Conservation (phyloP, 192 early-diverging fungal genomes). For the Dissophora globulifera region DNA sequence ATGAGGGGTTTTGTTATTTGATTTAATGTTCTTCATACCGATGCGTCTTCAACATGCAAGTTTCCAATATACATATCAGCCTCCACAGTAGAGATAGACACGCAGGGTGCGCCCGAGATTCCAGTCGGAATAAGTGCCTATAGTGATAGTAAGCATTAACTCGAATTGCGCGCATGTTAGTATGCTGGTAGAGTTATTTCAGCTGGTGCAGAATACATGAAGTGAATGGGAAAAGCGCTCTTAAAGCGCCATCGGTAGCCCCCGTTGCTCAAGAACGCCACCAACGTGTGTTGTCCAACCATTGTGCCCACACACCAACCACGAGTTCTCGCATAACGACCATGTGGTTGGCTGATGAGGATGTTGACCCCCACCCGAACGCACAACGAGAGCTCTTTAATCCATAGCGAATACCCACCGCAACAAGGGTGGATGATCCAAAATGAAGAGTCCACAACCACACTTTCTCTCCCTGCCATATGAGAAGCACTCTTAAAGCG, state of each 20-base stretch:
- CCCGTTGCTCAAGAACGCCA: constrained; percentile 13
- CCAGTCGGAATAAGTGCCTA: no score
- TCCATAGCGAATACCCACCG: constrained; percentile 17
- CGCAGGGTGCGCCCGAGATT: no score
- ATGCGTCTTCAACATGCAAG: no score
- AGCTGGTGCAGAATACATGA: background rate
- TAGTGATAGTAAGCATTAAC: no score
- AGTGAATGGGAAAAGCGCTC: background rate
- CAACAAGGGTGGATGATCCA: constrained; percentile 10
- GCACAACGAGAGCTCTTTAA: constrained; percentile 29
- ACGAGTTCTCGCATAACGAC: constrained; percentile 26
- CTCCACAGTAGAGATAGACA: no score
- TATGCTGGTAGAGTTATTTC: background rate
- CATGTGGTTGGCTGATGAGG: constrained; percentile 9
- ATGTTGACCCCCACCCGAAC: constrained; percentile 17
- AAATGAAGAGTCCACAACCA: constrained; percentile 20
- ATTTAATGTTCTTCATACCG: no score
- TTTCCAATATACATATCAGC: no score
- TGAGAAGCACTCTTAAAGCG: constrained; percentile 6
- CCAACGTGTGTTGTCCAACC: constrained; percentile 25
- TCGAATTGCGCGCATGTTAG: no score
- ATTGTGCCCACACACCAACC: constrained; percentile 22
- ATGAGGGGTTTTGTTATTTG: background rate
- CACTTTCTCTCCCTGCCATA: constrained; percentile 6
- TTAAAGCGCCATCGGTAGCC: constrained; percentile 15